Evolutionary conservation across 768 basidiomycete genomes (phyloP).

Genomic region (Melanogaster broomeanus): DNA sequence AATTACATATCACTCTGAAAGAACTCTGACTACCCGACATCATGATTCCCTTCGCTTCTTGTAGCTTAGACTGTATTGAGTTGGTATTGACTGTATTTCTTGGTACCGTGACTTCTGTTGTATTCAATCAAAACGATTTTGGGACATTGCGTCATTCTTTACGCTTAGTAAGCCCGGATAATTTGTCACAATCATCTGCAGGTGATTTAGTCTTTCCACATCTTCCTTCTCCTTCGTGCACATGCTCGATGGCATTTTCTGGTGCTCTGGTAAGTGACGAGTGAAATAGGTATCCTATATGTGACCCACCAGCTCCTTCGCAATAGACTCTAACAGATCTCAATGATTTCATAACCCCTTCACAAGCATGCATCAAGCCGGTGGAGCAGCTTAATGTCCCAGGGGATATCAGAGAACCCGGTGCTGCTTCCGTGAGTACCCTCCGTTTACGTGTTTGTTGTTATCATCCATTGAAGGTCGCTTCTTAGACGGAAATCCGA

Average conservation of each 20-base stretch:
- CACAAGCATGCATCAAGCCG: slow-evolving; percentile 97
- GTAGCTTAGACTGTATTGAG: background rate
- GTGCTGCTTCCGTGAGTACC: slow-evolving; percentile 43
- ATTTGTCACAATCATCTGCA: background rate
- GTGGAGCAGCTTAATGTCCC: slow-evolving; percentile 56
- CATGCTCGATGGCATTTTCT: slow-evolving; percentile 73
- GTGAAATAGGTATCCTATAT: background rate
- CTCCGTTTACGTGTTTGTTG: background rate
- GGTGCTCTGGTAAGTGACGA: slow-evolving; percentile 67
- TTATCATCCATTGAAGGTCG: slow-evolving; percentile 3
- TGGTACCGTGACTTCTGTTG: too few relatives aligned
- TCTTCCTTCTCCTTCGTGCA: background rate
- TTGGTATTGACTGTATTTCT: too few relatives aligned
- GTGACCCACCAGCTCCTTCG: slow-evolving; percentile 7
- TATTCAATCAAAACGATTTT: too few relatives aligned
- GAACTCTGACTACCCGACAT: background rate
- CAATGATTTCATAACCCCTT: slow-evolving; percentile 96
- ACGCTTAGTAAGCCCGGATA: background rate
- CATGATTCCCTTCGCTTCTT: background rate
- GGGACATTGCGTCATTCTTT: too few relatives aligned
- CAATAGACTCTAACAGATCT: slow-evolving; percentile 85
- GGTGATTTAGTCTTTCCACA: background rate
- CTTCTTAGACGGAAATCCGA: slow-evolving; percentile 81
- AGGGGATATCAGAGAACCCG: slow-evolving; percentile 42
- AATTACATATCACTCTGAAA: background rate